Percentiles rank a stretch among this genome's conserved stretches.
Conservation (phyloP, 2,329 filamentous ascomycete species). For the Pestalotiopsis sp. region DNA sequence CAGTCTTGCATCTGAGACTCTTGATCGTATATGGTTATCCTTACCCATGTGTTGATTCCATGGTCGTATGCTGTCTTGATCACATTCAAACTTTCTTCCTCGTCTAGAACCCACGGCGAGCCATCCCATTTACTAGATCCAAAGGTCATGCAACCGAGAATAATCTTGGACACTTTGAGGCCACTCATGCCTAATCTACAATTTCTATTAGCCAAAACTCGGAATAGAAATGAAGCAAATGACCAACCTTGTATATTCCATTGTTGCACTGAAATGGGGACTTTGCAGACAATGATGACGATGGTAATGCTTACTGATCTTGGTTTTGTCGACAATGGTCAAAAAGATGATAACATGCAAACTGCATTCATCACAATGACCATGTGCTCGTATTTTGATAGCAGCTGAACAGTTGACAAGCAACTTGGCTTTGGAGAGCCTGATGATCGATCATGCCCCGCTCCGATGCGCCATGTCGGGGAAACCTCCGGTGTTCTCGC, state of each 20-base stretch:
- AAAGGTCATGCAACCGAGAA: slow-evolving; percentile 39
- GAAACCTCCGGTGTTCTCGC: background rate
- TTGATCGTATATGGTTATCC: background rate
- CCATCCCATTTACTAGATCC: slow-evolving; percentile 35
- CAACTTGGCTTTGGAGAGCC: no score
- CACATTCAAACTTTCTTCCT: slow-evolving; percentile 38
- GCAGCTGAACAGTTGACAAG: background rate
- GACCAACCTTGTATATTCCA: slow-evolving; percentile 4
- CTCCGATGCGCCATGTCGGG: slow-evolving; percentile 14
- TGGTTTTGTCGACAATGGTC: background rate
- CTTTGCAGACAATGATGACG: background rate
- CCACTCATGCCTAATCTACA: slow-evolving; percentile 39
- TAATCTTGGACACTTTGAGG: slow-evolving; percentile 43
- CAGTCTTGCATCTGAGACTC: background rate
- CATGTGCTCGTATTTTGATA: background rate
- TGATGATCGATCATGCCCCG: background rate
- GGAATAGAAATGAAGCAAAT: background rate
- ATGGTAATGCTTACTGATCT: no score
- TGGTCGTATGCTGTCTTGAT: slow-evolving; percentile 42
- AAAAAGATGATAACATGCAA: background rate
- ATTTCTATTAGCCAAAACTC: background rate
- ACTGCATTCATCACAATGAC: background rate
- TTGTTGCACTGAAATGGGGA: background rate
- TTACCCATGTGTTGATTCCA: slow-evolving; percentile 43
- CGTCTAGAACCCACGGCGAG: slow-evolving; percentile 35